Evolutionary conservation across 768 basidiomycete genomes (phyloP), one percentile per base, ranked within the genome.

Genomic region (Phylloporus sp.): DNA sequence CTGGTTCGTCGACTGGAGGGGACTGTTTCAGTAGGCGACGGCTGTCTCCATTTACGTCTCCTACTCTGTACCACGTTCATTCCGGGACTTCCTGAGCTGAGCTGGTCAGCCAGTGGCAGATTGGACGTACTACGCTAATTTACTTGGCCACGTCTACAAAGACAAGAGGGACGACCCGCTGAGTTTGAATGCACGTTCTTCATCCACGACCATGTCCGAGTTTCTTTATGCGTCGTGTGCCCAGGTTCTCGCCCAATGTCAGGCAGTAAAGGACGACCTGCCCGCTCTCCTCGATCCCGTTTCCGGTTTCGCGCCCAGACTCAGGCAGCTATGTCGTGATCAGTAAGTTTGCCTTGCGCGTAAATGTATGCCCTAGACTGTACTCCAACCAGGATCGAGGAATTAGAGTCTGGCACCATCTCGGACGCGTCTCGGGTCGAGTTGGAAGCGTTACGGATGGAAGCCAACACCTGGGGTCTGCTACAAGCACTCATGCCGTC

Each of bases 401-500:
- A 84, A 50, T 72, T 32, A 67, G 80, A 62, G 76, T 79, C 27
- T 54, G 60, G 26, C 47, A 56, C 28, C 65, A 71, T 50, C 60
- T 63, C 28, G 39, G 71, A 59, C 21, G 55, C 65, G 21, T 67
- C 73, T 15, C 68, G 59, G 31, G 75, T 79, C 22, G 84, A 86
- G 55, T 54, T 84, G 0, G 82, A 84, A 21, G 69, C 80, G 1
- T 64, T 90, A 43, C 73, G 77, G 9, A 71, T 91, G 62, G 90
- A 93, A 60, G 75, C 80, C 37, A 83, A 85, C 62, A 90, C 90
- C 1, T 94, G 90, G 90, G 77, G 75, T 0, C 72, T 93, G 3
- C 62, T 92, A 2, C 89, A 91, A 60, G 80, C 81, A 3, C 70
- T 93, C 37, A 78, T 84, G 76, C 80, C 86, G 81, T 86, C 61